Evolutionary conservation across 2,329 filamentous ascomycete species (phyloP), one percentile per base, ranked within the genome.

Genomic region (Septoria linicola): DNA sequence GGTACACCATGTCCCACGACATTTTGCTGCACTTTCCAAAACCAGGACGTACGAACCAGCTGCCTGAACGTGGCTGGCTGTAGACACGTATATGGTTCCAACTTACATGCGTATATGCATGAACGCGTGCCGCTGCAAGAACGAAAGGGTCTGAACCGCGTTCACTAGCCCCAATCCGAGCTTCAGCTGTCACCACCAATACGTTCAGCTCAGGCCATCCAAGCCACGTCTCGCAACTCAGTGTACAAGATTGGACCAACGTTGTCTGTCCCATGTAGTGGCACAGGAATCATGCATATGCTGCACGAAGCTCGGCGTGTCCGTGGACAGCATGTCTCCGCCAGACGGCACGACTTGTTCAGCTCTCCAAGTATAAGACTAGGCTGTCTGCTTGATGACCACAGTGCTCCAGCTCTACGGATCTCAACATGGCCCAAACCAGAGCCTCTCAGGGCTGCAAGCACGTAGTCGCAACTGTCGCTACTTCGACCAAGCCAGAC

Each of bases 1-100:
- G 10, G 23, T 10, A 27, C 23, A 27, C 10, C 23, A 10, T 27
- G 5, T 27, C 23, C 23, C 5, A 5, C 5, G 5, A 5, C 5
- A 5, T 27, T 5, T 10, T 36, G 7, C 14, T 37, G 16, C 43
- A 16, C 14, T 34, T 36, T 37, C 43, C 32, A 13, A 25, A 36
- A 36, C 34, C 8, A 46, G n/a, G 32, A 27, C n/a, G n/a, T 25
- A 30, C 32, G 27, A 23, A 19, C 19, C 43, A 30, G 31, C 43
- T 46, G 10, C 34, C 34, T n/a, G 10, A 30, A 46, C 20, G 43
- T 46, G 43, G 43, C 43, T 46, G 43, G 43, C 43, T 46, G 43
- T 36, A 5, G 16, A 23, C 19, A 17, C 34, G 32, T n/a, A 39
- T 39, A 17, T 3, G 16, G n/a, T 39, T 17, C 14, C 14, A 17